A percentile compares a stretch with the other conserved stretches of the same genome.
phyloP scores from a whole-genome alignment of 305 asterid genomes.

The Solanum aculeatissimum region DNA sequence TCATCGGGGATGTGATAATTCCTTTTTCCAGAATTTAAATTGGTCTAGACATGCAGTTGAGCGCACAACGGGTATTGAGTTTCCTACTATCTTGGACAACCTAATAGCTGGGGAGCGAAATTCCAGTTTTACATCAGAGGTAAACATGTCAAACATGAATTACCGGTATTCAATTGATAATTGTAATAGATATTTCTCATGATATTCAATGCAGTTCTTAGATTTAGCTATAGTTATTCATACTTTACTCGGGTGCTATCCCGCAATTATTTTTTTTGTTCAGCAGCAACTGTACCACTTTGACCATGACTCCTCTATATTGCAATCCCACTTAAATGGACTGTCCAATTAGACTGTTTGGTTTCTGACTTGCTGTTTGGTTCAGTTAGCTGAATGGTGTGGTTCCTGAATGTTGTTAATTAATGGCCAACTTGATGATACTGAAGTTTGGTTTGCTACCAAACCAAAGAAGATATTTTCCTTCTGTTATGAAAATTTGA shows the following conservation, averaged over 20 bases:
- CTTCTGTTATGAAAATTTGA: background rate
- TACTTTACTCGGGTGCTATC: background rate
- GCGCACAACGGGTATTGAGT: conserved; percentile 85
- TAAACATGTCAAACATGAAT: conserved; percentile 6
- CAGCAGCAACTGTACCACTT: background rate
- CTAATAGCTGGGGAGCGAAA: conserved; percentile 30
- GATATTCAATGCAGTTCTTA: background rate
- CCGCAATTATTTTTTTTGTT: background rate
- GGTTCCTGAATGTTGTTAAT: background rate
- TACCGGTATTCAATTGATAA: background rate
- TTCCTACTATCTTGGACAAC: conserved; percentile 70
- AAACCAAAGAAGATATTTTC: background rate
- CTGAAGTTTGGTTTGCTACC: background rate
- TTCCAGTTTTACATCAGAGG: conserved; percentile 68
- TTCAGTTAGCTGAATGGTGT: background rate
- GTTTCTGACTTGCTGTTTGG: background rate
- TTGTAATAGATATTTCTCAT: background rate
- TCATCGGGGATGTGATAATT: conserved; percentile 36
- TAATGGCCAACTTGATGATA: background rate
- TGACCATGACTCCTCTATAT: background rate
- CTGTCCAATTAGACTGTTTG: background rate
- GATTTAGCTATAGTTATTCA: background rate
- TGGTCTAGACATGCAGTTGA: conserved; percentile 65
- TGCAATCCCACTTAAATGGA: background rate
- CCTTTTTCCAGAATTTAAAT: conserved; percentile 34